phyloP scores from a whole-genome alignment of 345 rosid species.

The Acer negundo region DNA sequence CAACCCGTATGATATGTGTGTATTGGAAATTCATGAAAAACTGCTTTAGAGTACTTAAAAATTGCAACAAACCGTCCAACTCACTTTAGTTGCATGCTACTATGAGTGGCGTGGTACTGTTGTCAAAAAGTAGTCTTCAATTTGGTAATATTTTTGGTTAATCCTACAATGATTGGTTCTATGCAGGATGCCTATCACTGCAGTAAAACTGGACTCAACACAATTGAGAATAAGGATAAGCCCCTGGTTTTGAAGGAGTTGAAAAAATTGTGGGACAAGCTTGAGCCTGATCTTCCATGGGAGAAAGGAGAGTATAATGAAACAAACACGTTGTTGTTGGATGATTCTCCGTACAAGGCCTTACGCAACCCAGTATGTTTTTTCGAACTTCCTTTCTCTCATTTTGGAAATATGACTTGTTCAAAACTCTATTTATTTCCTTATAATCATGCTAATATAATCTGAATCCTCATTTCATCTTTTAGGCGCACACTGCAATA shows the following conservation, averaged over 20 bases:
- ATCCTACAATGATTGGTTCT: slow-evolving; percentile 10
- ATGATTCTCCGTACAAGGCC: slow-evolving; percentile 90
- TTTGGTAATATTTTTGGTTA: not conserved
- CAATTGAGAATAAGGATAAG: slow-evolving; percentile 56
- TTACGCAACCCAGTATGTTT: slow-evolving; percentile 75
- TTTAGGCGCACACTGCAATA: slow-evolving; percentile 69
- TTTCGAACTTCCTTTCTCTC: slow-evolving; percentile 3
- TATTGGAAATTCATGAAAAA: not conserved
- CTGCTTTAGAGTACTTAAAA: not conserved
- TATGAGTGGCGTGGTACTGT: not conserved
- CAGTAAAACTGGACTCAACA: slow-evolving; percentile 48
- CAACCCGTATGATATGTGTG: not conserved
- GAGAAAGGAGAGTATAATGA: slow-evolving; percentile 60
- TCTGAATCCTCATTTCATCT: slow-evolving; percentile 18
- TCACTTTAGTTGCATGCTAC: too few species aligned
- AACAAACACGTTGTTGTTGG: slow-evolving; percentile 76
- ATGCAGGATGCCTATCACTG: slow-evolving; percentile 64
- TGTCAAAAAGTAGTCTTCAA: not conserved
- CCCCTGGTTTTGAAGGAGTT: slow-evolving; percentile 82
- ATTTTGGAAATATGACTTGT: slow-evolving; percentile 3
- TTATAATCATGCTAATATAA: slow-evolving; percentile 11
- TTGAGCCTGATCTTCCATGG: slow-evolving; percentile 51
- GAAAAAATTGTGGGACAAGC: slow-evolving; percentile 59
- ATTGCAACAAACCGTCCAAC: not conserved
- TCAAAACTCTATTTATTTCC: not conserved